Evolutionary conservation across 495 filamentous ascomycete genomes (phyloP).

Genomic region (Cercophora sp.): DNA sequence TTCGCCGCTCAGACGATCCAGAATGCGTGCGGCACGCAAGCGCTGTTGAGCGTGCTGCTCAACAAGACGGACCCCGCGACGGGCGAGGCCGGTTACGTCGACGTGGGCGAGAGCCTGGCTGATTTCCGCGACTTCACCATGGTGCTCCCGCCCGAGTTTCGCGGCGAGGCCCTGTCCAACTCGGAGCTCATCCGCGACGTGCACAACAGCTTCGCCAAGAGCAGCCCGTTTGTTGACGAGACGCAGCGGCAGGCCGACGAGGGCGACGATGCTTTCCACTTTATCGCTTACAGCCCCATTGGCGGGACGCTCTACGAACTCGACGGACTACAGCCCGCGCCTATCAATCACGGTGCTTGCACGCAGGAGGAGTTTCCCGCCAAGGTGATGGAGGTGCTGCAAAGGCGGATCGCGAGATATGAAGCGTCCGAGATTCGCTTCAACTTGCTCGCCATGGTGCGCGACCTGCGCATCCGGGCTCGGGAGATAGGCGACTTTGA

Average conservation of each 20-base stretch:
- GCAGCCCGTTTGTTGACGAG: slow-evolving; percentile 89
- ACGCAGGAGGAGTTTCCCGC: slow-evolving; percentile 65
- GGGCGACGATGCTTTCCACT: slow-evolving; percentile 88
- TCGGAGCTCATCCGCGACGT: slow-evolving; percentile 80
- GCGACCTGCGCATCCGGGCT: slow-evolving; percentile 72
- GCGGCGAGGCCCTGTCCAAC: slow-evolving; percentile 59
- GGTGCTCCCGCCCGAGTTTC: slow-evolving; percentile 75
- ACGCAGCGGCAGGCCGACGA: slow-evolving; percentile 58
- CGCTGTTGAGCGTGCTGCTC: slow-evolving; percentile 84
- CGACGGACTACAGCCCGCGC: slow-evolving; percentile 88
- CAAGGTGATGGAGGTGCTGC: slow-evolving; percentile 81
- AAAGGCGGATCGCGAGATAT: slow-evolving; percentile 79
- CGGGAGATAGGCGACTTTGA: slow-evolving; percentile 80
- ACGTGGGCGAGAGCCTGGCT: slow-evolving; percentile 57
- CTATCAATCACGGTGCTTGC: slow-evolving; percentile 81
- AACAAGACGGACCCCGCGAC: slow-evolving; percentile 59
- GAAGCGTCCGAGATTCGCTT: slow-evolving; percentile 86
- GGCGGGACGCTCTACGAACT: slow-evolving; percentile 83
- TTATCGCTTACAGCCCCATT: slow-evolving; percentile 88
- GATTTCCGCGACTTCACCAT: slow-evolving; percentile 91
- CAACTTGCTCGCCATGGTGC: slow-evolving; percentile 89
- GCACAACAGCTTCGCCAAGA: slow-evolving; percentile 89
- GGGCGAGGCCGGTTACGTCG: slow-evolving; percentile 27
- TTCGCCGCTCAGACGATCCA: slow-evolving; percentile 98
- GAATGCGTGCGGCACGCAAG: slow-evolving; percentile 98